Evolutionary conservation across 2,329 filamentous ascomycete genomes (phyloP).

Genomic region (Fusarium staphyleae): DNA sequence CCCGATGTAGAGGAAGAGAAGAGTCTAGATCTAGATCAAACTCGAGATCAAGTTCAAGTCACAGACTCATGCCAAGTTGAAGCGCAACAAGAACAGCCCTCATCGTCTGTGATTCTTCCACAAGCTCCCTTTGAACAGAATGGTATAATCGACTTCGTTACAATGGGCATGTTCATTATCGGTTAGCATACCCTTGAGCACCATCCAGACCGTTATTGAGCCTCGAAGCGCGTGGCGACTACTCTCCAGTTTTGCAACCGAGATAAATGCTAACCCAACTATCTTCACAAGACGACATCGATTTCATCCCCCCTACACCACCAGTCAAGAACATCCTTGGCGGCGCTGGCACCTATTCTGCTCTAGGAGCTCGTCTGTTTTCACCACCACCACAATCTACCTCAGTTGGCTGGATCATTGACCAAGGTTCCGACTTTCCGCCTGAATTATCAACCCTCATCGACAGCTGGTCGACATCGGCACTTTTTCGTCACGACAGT

Average conservation of each 20-base stretch:
- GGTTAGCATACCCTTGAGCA: conserved; percentile 53
- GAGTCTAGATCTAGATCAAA: conserved; percentile 10
- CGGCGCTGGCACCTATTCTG: conserved; percentile 86
- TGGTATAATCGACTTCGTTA: conserved; percentile 66
- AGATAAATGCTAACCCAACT: conserved; percentile 16
- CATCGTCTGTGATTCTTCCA: background rate
- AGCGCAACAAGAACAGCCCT: conserved; percentile 6
- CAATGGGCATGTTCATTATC: conserved; percentile 77
- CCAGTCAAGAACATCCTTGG: conserved; percentile 81
- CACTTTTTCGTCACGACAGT: conserved; percentile 70
- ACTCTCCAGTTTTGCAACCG: background rate
- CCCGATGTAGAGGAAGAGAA: conserved; percentile 1
- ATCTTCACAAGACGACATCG: conserved; percentile 77
- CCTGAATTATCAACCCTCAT: conserved; percentile 67
- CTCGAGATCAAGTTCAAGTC: conserved; percentile 12
- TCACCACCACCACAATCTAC: conserved; percentile 72
- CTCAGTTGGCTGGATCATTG: conserved; percentile 87
- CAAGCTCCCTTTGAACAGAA: conserved; percentile 5
- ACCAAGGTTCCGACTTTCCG: conserved; percentile 89
- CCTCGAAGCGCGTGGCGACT: background rate
- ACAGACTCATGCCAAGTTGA: conserved; percentile 9
- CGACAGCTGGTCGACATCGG: conserved; percentile 77
- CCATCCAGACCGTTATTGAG: background rate
- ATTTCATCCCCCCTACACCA: conserved; percentile 75
- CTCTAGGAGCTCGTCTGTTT: conserved; percentile 87